A percentile compares a stretch with the other conserved stretches of the same genome.
Evolutionary conservation across 345 rosid genomes (phyloP).

Genomic region (Rhodamnia argentea): DNA sequence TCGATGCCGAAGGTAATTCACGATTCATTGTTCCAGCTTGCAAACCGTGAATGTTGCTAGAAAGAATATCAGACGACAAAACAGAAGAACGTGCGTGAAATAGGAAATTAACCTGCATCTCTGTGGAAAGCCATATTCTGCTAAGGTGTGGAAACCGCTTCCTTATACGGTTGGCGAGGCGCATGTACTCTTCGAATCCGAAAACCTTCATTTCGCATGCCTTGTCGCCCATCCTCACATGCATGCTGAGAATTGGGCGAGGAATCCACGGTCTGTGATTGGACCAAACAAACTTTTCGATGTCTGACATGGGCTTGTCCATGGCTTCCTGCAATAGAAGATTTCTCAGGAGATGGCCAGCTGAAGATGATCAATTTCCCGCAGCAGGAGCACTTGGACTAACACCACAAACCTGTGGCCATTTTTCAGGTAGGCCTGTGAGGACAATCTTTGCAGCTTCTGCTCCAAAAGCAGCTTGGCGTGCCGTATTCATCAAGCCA

Average conservation of each 20-base stretch:
- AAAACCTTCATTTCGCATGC: slow-evolving; percentile 90
- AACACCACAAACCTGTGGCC: slow-evolving; percentile 41
- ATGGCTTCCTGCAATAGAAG: slow-evolving; percentile 11
- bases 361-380: not conserved
- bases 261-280: slow-evolving; percentile 81
- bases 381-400: not conserved
- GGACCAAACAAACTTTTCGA: slow-evolving; percentile 73
- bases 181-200: slow-evolving; percentile 57
- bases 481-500: slow-evolving; percentile 60
- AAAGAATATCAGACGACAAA: not conserved
- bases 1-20: not conserved
- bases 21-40: not conserved
- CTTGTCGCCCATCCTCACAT: slow-evolving; percentile 99
- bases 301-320: slow-evolving; percentile 29
- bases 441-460: slow-evolving; percentile 72
- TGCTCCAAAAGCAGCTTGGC: slow-evolving; percentile 69
- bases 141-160: slow-evolving; percentile 56
- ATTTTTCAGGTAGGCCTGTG: slow-evolving; percentile 22
- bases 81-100: not conserved
- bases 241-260: slow-evolving; percentile 84
- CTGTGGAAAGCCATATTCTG: slow-evolving; percentile 84
- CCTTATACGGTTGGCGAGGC: slow-evolving; percentile 50
- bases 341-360: not conserved
- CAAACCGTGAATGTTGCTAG: not conserved
- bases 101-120: slow-evolving; percentile 60